Conservation (phyloP, 257 asterid genomes). For the Petunia axillaris region DNA sequence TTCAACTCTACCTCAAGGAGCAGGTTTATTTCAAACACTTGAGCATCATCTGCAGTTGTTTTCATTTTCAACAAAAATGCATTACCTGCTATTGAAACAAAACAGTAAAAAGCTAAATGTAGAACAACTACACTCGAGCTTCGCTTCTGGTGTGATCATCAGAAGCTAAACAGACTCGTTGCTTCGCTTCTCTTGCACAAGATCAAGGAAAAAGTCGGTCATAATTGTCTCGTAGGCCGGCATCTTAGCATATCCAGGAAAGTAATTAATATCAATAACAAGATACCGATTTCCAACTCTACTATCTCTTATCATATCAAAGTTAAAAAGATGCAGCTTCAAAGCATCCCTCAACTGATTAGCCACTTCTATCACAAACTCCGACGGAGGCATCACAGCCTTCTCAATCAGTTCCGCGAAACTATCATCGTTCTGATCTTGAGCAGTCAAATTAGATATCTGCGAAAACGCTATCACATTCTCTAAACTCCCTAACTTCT, state of each 20-base stretch:
- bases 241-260: slow-evolving; percentile 86
- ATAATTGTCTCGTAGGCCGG: slow-evolving; percentile 63
- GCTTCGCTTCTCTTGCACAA: slow-evolving; percentile 35
- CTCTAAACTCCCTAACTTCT: slow-evolving; percentile 32
- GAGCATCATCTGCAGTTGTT: slow-evolving; percentile 16
- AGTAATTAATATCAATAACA: slow-evolving; percentile 80
- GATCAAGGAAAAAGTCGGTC: slow-evolving; percentile 72
- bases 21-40: neutral
- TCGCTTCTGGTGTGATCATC: neutral
- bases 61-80: neutral
- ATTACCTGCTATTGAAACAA: slow-evolving; percentile 5
- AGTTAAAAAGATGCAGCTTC: slow-evolving; percentile 73
- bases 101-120: neutral
- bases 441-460: slow-evolving; percentile 60
- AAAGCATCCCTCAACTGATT: slow-evolving; percentile 56
- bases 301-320: slow-evolving; percentile 75
- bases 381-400: slow-evolving; percentile 58
- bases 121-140: neutral
- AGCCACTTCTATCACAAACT: slow-evolving; percentile 63
- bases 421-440: slow-evolving; percentile 45
- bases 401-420: slow-evolving; percentile 46
- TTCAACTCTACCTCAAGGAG: neutral
- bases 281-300: slow-evolving; percentile 55
- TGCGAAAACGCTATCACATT: slow-evolving; percentile 63
- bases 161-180: neutral